phyloP scores from a whole-genome alignment of 2,329 filamentous ascomycete genomes.

The Botrytis elliptica region DNA sequence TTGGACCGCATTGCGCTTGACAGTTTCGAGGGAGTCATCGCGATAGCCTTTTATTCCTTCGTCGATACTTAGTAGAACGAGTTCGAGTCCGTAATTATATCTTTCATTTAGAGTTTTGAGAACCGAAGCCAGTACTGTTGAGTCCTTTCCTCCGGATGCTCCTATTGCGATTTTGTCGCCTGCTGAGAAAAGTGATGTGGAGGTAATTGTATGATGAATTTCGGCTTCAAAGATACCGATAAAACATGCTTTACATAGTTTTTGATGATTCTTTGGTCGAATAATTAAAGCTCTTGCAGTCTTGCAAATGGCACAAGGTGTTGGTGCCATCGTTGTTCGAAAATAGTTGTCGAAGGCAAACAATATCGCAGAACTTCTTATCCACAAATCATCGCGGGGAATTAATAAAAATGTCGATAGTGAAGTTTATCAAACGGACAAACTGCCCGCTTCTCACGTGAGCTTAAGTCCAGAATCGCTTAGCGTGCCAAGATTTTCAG shows the following conservation, averaged over 20 bases:
- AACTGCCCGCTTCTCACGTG: constrained; percentile 19
- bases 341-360: not conserved
- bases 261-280: constrained; percentile 90
- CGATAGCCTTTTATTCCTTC: constrained; percentile 97
- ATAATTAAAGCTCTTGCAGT: constrained; percentile 81
- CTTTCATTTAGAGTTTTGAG: constrained; percentile 92
- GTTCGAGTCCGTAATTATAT: constrained; percentile 79
- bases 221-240: constrained; percentile 85
- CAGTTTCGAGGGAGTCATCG: constrained; percentile 93
- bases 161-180: constrained; percentile 92
- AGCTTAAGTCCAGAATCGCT: not conserved
- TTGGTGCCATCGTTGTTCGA: constrained; percentile 63
- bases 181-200: constrained; percentile 74
- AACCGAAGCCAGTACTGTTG: constrained; percentile 90
- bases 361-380: not conserved
- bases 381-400: constrained; percentile 10
- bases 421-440: constrained; percentile 23
- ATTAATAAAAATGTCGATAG: constrained; percentile 20
- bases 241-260: constrained; percentile 89
- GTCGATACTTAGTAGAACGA: constrained; percentile 87
- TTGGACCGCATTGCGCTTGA: constrained; percentile 88
- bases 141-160: constrained; percentile 95
- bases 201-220: constrained; percentile 86
- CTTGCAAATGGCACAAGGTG: constrained; percentile 73
- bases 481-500: constrained; percentile 33